Conservation (phyloP, 306 rosid genomes). For the Rosa chinensis region DNA sequence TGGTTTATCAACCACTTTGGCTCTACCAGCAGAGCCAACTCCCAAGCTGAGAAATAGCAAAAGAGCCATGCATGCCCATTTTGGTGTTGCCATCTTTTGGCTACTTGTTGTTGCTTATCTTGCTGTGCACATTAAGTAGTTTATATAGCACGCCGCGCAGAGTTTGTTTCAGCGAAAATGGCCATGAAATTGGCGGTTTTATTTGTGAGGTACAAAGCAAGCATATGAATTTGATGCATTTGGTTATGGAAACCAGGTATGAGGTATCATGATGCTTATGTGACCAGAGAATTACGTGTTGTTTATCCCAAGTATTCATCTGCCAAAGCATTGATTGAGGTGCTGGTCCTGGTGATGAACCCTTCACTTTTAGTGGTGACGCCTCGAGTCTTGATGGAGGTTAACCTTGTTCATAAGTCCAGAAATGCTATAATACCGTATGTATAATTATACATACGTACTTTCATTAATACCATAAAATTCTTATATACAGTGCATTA, state of each 20-base stretch:
- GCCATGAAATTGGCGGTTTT: conserved; percentile 6
- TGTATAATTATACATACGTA: no score
- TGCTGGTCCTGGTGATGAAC: no score
- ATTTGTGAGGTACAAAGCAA: neutral
- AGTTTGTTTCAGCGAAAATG: neutral
- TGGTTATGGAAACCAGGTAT: conserved; percentile 1
- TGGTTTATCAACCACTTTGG: neutral
- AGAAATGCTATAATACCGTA: no score
- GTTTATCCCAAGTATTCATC: no score
- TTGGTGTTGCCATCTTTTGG: conserved; percentile 11
- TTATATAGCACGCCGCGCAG: neutral
- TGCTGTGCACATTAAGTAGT: neutral
- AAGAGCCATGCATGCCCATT: neutral
- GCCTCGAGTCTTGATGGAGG: no score
- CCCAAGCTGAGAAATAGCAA: conserved; percentile 18
- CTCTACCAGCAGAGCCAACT: conserved; percentile 12
- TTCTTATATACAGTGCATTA: no score
- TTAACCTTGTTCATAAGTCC: no score
- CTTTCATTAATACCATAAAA: no score
- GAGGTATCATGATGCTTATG: conserved; percentile 16
- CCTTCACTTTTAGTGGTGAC: no score
- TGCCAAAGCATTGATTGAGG: no score
- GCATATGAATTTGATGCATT: neutral
- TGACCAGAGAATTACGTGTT: conserved; percentile 14
- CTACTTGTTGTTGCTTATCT: neutral